Conservation (phyloP, 2,329 filamentous ascomycete genomes). For the Ophiocordyceps sinensis region DNA sequence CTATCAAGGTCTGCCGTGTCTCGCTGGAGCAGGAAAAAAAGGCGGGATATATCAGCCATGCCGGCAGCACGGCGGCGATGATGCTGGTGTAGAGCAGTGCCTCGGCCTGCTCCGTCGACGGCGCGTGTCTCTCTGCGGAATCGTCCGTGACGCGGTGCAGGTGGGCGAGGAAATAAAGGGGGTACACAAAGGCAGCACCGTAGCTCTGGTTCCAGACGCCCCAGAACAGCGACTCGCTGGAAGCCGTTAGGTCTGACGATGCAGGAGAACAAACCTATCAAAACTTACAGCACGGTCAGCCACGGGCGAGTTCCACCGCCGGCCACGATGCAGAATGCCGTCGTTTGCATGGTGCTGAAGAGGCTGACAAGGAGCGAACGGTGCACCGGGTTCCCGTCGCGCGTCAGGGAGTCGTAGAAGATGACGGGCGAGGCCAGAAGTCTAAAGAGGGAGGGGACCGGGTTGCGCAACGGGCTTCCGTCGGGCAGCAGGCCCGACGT, state of each 20-base stretch:
- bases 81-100: background rate
- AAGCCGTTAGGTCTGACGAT: background rate
- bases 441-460: background rate
- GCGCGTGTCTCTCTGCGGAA: background rate
- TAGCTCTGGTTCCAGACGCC: background rate
- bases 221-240: background rate
- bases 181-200: background rate
- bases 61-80: background rate
- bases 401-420: background rate
- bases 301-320: background rate
- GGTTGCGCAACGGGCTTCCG: background rate
- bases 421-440: background rate
- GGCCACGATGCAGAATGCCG: background rate
- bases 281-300: background rate
- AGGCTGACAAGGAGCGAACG: background rate
- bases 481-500: background rate
- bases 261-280: background rate
- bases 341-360: background rate
- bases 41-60: background rate
- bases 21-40: background rate
- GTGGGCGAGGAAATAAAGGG: background rate
- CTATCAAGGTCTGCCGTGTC: background rate
- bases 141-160: background rate
- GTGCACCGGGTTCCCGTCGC: background rate
- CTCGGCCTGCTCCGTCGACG: background rate